Evolutionary conservation across 108 stramenopile genomes (phyloP).

Genomic region (Pseudonitzschia multistriata): DNA sequence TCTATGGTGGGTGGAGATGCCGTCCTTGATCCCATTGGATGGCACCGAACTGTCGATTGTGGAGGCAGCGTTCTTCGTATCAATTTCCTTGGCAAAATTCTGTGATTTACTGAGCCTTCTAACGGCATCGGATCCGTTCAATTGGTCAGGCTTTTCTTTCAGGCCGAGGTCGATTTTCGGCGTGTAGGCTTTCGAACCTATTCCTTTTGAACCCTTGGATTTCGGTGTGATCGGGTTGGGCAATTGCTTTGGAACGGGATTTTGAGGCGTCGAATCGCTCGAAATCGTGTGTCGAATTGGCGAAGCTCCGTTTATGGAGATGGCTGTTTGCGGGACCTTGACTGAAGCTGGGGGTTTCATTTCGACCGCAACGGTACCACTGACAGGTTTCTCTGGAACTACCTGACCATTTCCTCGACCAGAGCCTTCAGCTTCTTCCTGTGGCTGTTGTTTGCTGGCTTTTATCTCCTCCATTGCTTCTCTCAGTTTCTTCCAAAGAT

Average conservation of each 20-base stretch:
- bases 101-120: background rate
- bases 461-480: constrained; percentile 19
- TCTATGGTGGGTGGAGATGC: background rate
- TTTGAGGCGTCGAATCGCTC: constrained; percentile 3
- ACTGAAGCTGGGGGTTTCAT: background rate
- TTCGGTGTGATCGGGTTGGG: background rate
- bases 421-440: constrained; percentile 7
- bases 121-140: background rate
- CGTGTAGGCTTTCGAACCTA: background rate
- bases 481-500: constrained; percentile 37
- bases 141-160: background rate
- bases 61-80: background rate
- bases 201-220: background rate
- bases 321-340: background rate
- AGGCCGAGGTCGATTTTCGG: background rate
- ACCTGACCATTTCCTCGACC: background rate
- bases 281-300: background rate
- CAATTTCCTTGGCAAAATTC: background rate
- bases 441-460: background rate
- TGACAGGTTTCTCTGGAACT: background rate
- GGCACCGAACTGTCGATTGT: background rate
- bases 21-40: background rate
- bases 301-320: background rate
- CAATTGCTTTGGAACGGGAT: background rate
- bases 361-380: background rate